Percentiles rank a stretch among this genome's conserved stretches.
Conservation (phyloP, 2,329 filamentous ascomycete species). For the Shiraia bambusicola region DNA sequence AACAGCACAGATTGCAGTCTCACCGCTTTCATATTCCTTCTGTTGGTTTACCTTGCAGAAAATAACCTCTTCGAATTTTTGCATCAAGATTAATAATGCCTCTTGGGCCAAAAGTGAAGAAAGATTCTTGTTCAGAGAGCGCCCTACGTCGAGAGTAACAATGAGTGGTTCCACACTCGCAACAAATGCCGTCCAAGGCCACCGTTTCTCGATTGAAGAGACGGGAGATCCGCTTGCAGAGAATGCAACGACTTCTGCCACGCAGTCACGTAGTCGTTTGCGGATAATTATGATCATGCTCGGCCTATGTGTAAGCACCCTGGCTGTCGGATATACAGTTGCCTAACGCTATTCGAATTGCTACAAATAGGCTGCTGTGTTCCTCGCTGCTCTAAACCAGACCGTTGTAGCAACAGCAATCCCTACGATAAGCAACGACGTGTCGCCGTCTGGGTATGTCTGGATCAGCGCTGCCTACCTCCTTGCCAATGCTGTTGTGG, state of each 20-base stretch:
- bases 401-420: conserved; percentile 64
- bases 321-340: background rate
- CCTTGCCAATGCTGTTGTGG: conserved; percentile 63
- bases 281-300: background rate
- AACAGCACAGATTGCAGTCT: too few relatives aligned
- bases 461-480: conserved; percentile 75
- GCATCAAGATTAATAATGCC: too few relatives aligned
- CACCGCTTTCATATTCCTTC: too few relatives aligned
- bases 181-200: background rate
- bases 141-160: too few relatives aligned
- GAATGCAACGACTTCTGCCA: background rate
- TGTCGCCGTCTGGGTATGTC: conserved; percentile 67
- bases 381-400: conserved; percentile 41
- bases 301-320: background rate
- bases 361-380: conserved; percentile 6
- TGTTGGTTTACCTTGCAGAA: too few relatives aligned
- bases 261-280: conserved; percentile 19
- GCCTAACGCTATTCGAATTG: background rate
- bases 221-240: background rate
- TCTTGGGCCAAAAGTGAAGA: too few relatives aligned
- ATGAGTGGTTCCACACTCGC: too few relatives aligned
- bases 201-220: background rate
- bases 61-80: too few relatives aligned
- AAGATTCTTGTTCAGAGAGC: too few relatives aligned
- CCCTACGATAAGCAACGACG: conserved; percentile 61